Evolutionary conservation across 805 yeast genomes (phyloP).

Genomic region (Zygotorulaspora chibaensis): DNA sequence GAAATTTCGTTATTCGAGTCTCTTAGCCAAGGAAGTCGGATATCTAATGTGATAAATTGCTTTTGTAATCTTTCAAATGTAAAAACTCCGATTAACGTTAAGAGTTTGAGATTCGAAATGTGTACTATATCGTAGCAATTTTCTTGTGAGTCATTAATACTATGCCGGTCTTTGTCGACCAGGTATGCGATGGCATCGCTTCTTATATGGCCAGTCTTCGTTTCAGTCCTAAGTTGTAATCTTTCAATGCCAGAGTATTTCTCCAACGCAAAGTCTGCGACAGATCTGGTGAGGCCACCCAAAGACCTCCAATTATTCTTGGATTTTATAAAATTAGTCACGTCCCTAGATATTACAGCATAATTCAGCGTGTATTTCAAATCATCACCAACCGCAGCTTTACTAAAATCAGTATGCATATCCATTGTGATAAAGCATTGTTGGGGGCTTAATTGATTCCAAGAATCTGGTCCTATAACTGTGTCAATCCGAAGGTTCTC

Average conservation of each 20-base stretch:
- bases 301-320: conserved; percentile 34
- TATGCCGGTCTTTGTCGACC: conserved; percentile 7
- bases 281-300: conserved; percentile 42
- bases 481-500: conserved; percentile 58
- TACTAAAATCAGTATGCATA: conserved; percentile 60
- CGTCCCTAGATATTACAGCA: conserved; percentile 70
- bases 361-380: conserved; percentile 79
- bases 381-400: conserved; percentile 80
- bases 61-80: conserved; percentile 79
- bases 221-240: conserved; percentile 18
- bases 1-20: conserved; percentile 12
- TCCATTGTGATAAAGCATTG: conserved; percentile 58
- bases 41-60: conserved; percentile 66
- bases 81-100: conserved; percentile 89
- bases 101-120: conserved; percentile 51
- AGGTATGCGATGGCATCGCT: conserved; percentile 28
- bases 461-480: conserved; percentile 67
- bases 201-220: conserved; percentile 30
- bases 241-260: conserved; percentile 22
- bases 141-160: background rate
- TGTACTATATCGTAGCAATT: conserved; percentile 23
- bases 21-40: conserved; percentile 42
- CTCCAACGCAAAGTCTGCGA: conserved; percentile 44
- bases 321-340: conserved; percentile 49
- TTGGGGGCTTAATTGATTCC: conserved; percentile 65